Percentiles rank a stretch among this genome's conserved stretches.
Evolutionary conservation across 2,329 filamentous ascomycete species (phyloP).

Genomic region (Pyrenophora teres): DNA sequence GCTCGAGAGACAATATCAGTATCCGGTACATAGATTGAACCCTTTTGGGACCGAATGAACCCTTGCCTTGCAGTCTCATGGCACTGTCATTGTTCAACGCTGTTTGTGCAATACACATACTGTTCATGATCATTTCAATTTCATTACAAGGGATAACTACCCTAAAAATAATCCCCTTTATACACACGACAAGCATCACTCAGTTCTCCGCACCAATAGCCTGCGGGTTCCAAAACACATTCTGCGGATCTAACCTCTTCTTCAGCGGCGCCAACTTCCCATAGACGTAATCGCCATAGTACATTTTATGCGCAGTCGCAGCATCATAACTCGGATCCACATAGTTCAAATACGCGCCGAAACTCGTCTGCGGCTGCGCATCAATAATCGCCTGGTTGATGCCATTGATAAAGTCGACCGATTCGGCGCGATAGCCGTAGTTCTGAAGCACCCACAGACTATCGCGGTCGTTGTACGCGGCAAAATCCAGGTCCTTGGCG

Average conservation of each 20-base stretch:
- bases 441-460: constrained; percentile 48
- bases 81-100: too few species aligned
- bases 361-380: constrained; percentile 46
- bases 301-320: constrained; percentile 56
- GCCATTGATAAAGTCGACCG: constrained; percentile 48
- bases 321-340: constrained; percentile 56
- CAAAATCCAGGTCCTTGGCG: constrained; percentile 38
- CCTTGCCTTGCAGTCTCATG: too few species aligned
- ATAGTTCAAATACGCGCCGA: constrained; percentile 61
- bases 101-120: too few species aligned
- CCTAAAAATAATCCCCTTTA: too few species aligned
- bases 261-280: constrained; percentile 45
- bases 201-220: constrained; percentile 35
- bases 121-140: too few species aligned
- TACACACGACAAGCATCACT: not conserved
- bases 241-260: constrained; percentile 48
- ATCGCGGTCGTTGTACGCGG: constrained; percentile 45
- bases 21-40: too few species aligned
- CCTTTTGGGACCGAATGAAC: too few species aligned
- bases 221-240: constrained; percentile 47
- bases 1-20: too few species aligned
- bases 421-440: constrained; percentile 34
- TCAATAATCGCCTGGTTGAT: constrained; percentile 49
- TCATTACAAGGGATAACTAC: too few species aligned
- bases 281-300: constrained; percentile 52